Evolutionary conservation across 495 filamentous ascomycete genomes (phyloP).

Genomic region (Penicillium waksmanii): DNA sequence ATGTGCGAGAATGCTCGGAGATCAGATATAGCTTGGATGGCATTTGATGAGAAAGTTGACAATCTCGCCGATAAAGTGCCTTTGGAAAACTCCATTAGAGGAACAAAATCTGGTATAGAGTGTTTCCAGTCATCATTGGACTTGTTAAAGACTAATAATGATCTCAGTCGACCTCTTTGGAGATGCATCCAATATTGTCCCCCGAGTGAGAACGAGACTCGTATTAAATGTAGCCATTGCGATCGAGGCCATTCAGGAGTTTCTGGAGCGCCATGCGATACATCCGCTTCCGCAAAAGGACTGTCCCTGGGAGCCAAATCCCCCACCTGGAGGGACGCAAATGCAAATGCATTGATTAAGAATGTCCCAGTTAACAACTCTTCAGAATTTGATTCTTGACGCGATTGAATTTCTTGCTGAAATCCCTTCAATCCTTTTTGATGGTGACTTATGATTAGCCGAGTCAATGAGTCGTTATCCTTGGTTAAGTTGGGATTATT

Average conservation of each 20-base stretch:
- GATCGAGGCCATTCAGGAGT: neutral
- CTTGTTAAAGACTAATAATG: neutral
- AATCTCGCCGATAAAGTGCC: too few relatives aligned
- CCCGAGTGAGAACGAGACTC: slow-evolving; percentile 6
- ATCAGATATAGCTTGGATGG: too few relatives aligned
- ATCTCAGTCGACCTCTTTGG: neutral
- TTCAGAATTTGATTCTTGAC: neutral
- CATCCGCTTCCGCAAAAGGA: neutral
- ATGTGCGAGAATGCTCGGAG: too few relatives aligned
- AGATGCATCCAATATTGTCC: neutral
- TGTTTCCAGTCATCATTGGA: neutral
- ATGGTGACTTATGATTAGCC: slow-evolving; percentile 15
- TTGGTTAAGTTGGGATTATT: too few relatives aligned
- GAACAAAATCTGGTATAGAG: neutral
- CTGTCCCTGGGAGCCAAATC: neutral
- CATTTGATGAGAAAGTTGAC: too few relatives aligned
- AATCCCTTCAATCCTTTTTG: slow-evolving; percentile 20
- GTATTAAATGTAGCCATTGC: slow-evolving; percentile 19
- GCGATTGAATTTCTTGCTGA: slow-evolving; percentile 6
- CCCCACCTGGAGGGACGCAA: neutral
- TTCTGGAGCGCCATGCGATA: neutral
- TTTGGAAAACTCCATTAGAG: neutral
- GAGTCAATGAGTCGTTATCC: neutral
- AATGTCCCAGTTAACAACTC: neutral
- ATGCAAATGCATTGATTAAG: neutral